Evolutionary conservation across 2,329 filamentous ascomycete species (phyloP).

Genomic region (Rutstroemia sp.): DNA sequence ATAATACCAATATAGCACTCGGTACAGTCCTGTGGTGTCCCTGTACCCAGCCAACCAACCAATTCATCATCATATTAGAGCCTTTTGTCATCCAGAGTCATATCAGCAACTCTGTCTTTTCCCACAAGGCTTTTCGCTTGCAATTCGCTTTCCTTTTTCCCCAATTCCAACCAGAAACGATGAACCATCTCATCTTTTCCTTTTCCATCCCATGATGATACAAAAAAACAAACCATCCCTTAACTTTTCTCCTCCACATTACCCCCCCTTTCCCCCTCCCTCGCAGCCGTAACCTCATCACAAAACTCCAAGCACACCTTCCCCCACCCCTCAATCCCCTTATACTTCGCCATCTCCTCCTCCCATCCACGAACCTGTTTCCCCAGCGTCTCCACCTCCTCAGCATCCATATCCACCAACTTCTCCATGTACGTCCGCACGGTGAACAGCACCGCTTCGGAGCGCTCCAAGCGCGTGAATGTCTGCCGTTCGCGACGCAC

Average conservation of each 20-base stretch:
- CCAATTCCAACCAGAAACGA: too few species aligned
- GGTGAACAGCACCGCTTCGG: constrained; percentile 40
- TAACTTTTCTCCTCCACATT: background rate
- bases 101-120: too few species aligned
- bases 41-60: too few species aligned
- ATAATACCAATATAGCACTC: too few species aligned
- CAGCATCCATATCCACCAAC: constrained; percentile 33
- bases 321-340: constrained; percentile 37
- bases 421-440: constrained; percentile 40
- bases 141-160: too few species aligned
- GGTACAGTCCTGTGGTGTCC: too few species aligned
- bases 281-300: constrained; percentile 3
- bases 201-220: background rate
- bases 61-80: too few species aligned
- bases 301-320: constrained; percentile 14
- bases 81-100: too few species aligned
- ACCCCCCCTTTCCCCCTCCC: background rate
- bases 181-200: background rate
- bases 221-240: background rate
- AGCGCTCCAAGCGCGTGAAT: constrained; percentile 38
- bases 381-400: constrained; percentile 35
- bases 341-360: constrained; percentile 37
- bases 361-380: constrained; percentile 40
- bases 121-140: too few species aligned
- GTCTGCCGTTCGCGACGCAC: constrained; percentile 43